Base-by-base conservation (phyloP, 768 basidiomycete species). In the Psilocybe subaeruginosa region DNA sequence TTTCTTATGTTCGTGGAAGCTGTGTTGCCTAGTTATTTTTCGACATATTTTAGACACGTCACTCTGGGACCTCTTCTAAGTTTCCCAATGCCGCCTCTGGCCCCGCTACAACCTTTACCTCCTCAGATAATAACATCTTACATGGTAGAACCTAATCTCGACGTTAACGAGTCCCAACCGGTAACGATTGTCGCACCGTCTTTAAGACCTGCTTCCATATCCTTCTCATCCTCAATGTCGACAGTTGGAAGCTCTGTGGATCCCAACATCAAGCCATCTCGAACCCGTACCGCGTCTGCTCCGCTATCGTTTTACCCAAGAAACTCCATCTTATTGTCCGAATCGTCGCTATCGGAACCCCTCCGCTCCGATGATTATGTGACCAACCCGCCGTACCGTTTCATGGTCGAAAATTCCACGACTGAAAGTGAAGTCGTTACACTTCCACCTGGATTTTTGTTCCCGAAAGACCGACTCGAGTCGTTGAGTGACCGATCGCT, bases 41-140 rank as follows among this genome's bases (percentile, higher is more conserved):
- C 86, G 8, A 85, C 86, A 16, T 88, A 88, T 68, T 92, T 91
- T 70, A 78, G 85, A 49, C 87, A 87, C 60, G 87, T 89, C 30
- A 78, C 79, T 3, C 72, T 85, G 43, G 85, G 86, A 3, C 89
- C 89, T 41, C 78, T 85, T 37, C 69, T 88, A 29, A 80, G 81
- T 61, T 87, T 89, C 61, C 84, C 86, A 41, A 89, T 90, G 83
- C 90, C 90, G 27, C 84, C 87, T 11, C 74, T 90, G 23, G 82
- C 89, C 12, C 87, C 88, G n/a, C 68, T 85, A 31, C 86, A 80
- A 56, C 83, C 88, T 27, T 74, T 84, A 27, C 81, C 82, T 23
- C 77, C 77, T 30, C 82, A 80, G 68, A 76, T 78, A 19, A 62
- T 73, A 60, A 76, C 76, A 3, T 72, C 77, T 8, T 81, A 78